Evolutionary conservation across 2,329 filamentous ascomycete species (phyloP), one percentile per base, ranked within the genome.

Genomic region (Fusarium albosuccineum): DNA sequence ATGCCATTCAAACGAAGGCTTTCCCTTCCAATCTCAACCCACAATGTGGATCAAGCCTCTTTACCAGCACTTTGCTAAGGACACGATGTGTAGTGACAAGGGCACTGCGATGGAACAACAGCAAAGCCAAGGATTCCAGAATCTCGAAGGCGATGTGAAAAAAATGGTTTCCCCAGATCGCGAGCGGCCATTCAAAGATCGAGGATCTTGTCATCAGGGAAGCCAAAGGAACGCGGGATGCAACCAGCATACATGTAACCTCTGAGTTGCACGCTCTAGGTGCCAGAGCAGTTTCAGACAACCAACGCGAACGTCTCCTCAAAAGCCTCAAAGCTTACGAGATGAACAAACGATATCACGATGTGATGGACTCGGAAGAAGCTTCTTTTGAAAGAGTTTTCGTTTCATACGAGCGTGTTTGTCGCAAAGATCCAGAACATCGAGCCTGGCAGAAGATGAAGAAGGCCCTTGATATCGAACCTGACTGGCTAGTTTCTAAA

Each of bases 311-410:
- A 5, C 10, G 14, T 1, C 56, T 66, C 1, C 41, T 66, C 17
- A 1, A 37, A 0, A 63, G 51, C 9, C 44, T 66, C 13, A 54
- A 53, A 13, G 54, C 37, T 11, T 41, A 48, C 8, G 57, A 66
- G 14, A 60, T 64, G 3, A 55, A 58, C 0, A 39, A 26, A 5
- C 49, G 64, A 14, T 57, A 57, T 3, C 57, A 64, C 5, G 52
- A 56, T 1, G 5, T 64, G 0, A 22, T 64, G 13, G 16, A 45
- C n/a, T 52, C 52, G 0, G 30, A 1, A 1, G 48, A 64, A 0
- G 57, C 52, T 0, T 16, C 2, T 11, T 61, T 66, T 1, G 10
- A 16, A 1, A 36, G 17, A 17, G 60, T 64, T 4, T 61, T 57
- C 3, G 22, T 36, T 4, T 64, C 56, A 4, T 57, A 60, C 34